phyloP scores from a whole-genome alignment of 2,329 filamentous ascomycete species.

The Exophiala sp. region DNA sequence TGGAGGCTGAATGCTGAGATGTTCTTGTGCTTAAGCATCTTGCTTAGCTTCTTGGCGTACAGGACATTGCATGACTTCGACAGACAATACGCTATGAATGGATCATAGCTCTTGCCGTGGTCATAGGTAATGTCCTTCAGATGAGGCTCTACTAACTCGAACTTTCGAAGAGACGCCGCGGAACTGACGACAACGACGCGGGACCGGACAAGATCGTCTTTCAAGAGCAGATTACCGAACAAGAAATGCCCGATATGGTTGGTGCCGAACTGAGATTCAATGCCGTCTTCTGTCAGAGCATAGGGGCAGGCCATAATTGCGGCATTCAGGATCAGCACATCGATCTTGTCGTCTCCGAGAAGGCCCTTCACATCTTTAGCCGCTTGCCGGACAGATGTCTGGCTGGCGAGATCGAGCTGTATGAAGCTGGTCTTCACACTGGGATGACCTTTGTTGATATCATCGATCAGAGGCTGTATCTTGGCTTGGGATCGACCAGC shows the following conservation, averaged over 20 bases:
- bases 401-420: constrained; percentile 20
- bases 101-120: constrained; percentile 32
- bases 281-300: constrained; percentile 30
- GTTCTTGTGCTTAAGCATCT: constrained; percentile 1
- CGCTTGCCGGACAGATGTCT: constrained; percentile 26
- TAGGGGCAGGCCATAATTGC: constrained; percentile 39
- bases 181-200: constrained; percentile 33
- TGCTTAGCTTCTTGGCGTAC: constrained; percentile 16
- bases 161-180: constrained; percentile 12
- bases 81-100: constrained; percentile 43
- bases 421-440: constrained; percentile 19
- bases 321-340: constrained; percentile 45
- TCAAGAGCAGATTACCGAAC: constrained; percentile 40
- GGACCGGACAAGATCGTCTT: constrained; percentile 23
- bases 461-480: constrained; percentile 30
- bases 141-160: constrained; percentile 30
- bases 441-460: constrained; percentile 14
- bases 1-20: constrained; percentile 18
- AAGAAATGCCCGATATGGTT: constrained; percentile 42
- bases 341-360: constrained; percentile 30
- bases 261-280: constrained; percentile 39
- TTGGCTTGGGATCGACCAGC: constrained; percentile 28
- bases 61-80: constrained; percentile 49
- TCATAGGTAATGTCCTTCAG: constrained; percentile 34
- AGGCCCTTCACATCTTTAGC: constrained; percentile 34